Conservation (phyloP, 2,329 filamentous ascomycete genomes). For the Davidsoniella virescens region DNA sequence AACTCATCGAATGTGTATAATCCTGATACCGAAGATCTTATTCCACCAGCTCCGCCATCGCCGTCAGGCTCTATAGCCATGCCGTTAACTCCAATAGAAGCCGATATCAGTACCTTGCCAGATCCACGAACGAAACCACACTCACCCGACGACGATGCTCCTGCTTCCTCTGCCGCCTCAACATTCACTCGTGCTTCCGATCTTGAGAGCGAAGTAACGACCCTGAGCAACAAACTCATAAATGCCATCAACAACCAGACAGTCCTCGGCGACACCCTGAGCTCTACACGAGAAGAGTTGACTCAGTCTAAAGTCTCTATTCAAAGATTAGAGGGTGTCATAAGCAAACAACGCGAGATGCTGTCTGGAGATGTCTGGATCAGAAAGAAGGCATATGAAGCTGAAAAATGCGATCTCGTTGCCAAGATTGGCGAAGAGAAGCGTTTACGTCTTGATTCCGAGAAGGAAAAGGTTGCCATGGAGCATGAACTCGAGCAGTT, state of each 20-base stretch:
- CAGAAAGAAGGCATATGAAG: slow-evolving; percentile 55
- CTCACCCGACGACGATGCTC: slow-evolving; percentile 21
- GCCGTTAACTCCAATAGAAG: slow-evolving; percentile 27
- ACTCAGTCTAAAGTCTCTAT: slow-evolving; percentile 55
- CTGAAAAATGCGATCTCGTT: slow-evolving; percentile 47
- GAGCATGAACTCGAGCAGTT: slow-evolving; percentile 84
- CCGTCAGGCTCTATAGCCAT: neutral
- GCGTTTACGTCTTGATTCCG: slow-evolving; percentile 44
- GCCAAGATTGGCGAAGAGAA: slow-evolving; percentile 48
- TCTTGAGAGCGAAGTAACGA: slow-evolving; percentile 56
- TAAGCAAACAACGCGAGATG: slow-evolving; percentile 54
- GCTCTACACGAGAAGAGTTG: slow-evolving; percentile 67
- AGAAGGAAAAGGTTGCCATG: slow-evolving; percentile 73
- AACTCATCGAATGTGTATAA: slow-evolving; percentile 11
- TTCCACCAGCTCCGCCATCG: slow-evolving; percentile 1
- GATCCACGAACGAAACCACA: slow-evolving; percentile 41
- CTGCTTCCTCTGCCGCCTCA: neutral
- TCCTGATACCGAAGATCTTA: slow-evolving; percentile 10
- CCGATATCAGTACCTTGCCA: slow-evolving; percentile 53
- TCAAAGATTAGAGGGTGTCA: slow-evolving; percentile 45
- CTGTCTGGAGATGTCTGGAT: slow-evolving; percentile 62
- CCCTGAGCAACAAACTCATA: slow-evolving; percentile 87
- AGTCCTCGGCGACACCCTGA: slow-evolving; percentile 72
- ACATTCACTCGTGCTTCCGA: no score
- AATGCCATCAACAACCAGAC: slow-evolving; percentile 97